phyloP scores from a whole-genome alignment of 2,329 filamentous ascomycete genomes.

The Aspergillus pseudoterreus region DNA sequence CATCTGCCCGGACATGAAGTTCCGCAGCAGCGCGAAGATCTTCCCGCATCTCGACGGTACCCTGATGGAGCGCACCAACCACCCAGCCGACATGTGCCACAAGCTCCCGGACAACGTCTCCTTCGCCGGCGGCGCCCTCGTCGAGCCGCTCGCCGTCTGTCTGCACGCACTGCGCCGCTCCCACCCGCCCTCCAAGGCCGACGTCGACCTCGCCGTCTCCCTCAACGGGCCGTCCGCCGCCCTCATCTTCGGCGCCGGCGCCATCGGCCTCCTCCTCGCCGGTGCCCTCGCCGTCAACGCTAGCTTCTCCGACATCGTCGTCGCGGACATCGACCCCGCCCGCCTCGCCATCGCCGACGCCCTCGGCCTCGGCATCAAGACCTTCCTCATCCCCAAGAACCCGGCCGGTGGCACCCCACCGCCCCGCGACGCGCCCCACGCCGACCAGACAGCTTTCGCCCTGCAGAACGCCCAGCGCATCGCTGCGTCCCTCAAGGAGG shows the following conservation, averaged over 20 bases:
- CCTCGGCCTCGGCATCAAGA: conserved; percentile 34
- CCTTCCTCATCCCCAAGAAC: conserved; percentile 30
- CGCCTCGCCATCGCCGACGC: conserved; percentile 53
- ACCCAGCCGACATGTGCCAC: conserved; percentile 59
- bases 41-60: conserved; percentile 64
- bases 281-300: conserved; percentile 54
- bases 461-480: conserved; percentile 35
- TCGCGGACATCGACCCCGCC: conserved; percentile 59
- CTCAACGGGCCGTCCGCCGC: conserved; percentile 44
- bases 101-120: conserved; percentile 52
- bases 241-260: conserved; percentile 59
- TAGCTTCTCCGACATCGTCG: conserved; percentile 53
- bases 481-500: conserved; percentile 28
- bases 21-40: conserved; percentile 57
- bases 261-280: conserved; percentile 58
- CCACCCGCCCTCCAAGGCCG: conserved; percentile 39
- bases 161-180: conserved; percentile 58
- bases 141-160: conserved; percentile 60
- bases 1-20: conserved; percentile 57
- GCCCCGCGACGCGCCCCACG: conserved; percentile 26
- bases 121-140: conserved; percentile 54
- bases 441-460: conserved; percentile 31
- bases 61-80: conserved; percentile 59
- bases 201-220: conserved; percentile 39
- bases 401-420: conserved; percentile 26